Evolutionary conservation across 2,329 filamentous ascomycete genomes (phyloP), one percentile per base, ranked within the genome.

Genomic region (Boeremia exigua): DNA sequence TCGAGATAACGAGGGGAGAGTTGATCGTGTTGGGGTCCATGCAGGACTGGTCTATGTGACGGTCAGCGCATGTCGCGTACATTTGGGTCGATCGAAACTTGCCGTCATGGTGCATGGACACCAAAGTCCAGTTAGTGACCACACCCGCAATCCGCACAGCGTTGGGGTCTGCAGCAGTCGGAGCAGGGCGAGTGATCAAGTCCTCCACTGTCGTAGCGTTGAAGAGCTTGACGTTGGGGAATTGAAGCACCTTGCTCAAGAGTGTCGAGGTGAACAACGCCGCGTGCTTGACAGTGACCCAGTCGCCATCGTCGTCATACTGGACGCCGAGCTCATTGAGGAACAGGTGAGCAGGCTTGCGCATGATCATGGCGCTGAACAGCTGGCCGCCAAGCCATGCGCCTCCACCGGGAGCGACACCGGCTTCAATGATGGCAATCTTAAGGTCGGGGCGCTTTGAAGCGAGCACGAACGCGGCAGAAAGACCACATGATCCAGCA

Each of bases 11-110:
- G 56, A 96, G 77, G 1, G 92, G 92, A 0, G 92, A 91, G 73
- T 96, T 96, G 84, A 96, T 96, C 69, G 92, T 96, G 85, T 95
- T 96, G 65, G 92, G 92, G 76, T 96, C 93, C 92, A 96, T 96
- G 88, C 92, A 96, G 59, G 86, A 90, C 80, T 96, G 92, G 75
- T 94, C 90, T 73, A 92, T 52, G 59, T 27, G 48, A 25, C 2
- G 4, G 5, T 47, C 12, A 48, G 27, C 25, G 11, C 23, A 12
- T 3, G 14, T 5, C 3, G 11, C 11, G 25, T 30, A 15, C 23
- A 25, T n/a, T 7, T 8, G 4, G 8, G 10, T 42, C 2, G 15
- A 23, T n/a, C 2, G n/a, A 4, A 17, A 40, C 56, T 10, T 61
- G 63, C 66, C 66, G 28, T 67, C 66, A 19, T 69, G 66, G 32